Evolutionary conservation across 169 alveolate species (phyloP).

Genomic region (Plasmodium gaboni): DNA sequence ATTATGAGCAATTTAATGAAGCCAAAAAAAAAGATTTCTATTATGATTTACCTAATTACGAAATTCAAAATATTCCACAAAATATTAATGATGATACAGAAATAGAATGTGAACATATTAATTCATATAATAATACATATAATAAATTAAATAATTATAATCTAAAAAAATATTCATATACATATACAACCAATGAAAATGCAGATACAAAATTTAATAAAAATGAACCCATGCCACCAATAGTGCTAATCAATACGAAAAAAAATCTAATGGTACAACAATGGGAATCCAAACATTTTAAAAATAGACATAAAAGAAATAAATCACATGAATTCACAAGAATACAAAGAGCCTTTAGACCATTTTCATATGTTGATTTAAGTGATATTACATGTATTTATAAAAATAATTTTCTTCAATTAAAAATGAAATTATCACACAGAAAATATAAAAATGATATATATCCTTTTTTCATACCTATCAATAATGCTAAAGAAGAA

Average conservation of each 20-base stretch:
- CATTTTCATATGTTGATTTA: conserved; percentile 52
- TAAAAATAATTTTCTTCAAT: conserved; percentile 55
- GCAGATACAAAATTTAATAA: conserved; percentile 42
- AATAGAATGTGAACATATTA: conserved; percentile 55
- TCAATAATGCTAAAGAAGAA: conserved; percentile 31
- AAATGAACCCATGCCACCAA: conserved; percentile 74
- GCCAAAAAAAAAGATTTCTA: conserved; percentile 26
- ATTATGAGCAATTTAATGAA: conserved; percentile 54
- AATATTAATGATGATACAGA: conserved; percentile 55
- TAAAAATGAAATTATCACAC: conserved; percentile 69
- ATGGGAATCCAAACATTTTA: conserved; percentile 70
- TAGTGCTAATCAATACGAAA: conserved; percentile 51
- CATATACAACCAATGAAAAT: conserved; percentile 57
- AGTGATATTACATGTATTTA: conserved; percentile 67
- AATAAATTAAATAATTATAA: conserved; percentile 55
- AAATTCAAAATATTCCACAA: conserved; percentile 64
- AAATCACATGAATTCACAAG: conserved; percentile 58
- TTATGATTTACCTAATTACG: conserved; percentile 22
- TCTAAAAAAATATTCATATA: conserved; percentile 45
- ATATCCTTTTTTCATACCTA: conserved; percentile 68
- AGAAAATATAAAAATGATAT: conserved; percentile 58
- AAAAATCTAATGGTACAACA: conserved; percentile 58
- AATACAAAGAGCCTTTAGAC: conserved; percentile 74
- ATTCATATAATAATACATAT: conserved; percentile 55
- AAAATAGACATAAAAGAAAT: conserved; percentile 60